phyloP scores from a whole-genome alignment of 306 rosid genomes.

The Hippophae gyantsensis region DNA sequence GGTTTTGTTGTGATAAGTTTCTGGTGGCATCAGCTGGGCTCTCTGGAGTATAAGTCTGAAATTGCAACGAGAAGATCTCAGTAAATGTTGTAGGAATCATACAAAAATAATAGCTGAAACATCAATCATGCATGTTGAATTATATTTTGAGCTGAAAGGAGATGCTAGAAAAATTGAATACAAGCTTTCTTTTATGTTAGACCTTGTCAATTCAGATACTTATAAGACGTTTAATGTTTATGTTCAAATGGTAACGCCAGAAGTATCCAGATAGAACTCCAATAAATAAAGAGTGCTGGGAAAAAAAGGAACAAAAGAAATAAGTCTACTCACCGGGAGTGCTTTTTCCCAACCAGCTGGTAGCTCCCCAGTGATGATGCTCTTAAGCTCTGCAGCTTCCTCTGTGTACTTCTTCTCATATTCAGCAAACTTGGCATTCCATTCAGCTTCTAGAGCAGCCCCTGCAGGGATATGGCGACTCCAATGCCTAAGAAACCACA shows the following conservation, averaged over 20 bases:
- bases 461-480: conserved; percentile 77
- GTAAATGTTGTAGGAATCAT: conserved; percentile 5
- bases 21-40: conserved; percentile 90
- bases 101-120: neutral
- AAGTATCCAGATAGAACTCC: too few relatives aligned
- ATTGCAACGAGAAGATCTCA: conserved; percentile 18
- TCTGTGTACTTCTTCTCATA: conserved; percentile 84
- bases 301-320: neutral
- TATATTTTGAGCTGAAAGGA: neutral
- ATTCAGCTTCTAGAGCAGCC: conserved; percentile 72
- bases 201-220: too few relatives aligned
- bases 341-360: conserved; percentile 98
- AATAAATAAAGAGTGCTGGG: neutral
- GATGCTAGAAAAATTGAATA: neutral
- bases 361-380: conserved; percentile 56
- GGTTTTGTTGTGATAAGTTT: conserved; percentile 78
- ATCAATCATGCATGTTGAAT: neutral
- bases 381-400: conserved; percentile 71
- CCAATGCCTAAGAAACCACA: conserved; percentile 62
- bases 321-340: conserved; percentile 63
- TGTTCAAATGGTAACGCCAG: too few relatives aligned
- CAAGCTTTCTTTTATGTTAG: too few relatives aligned
- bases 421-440: conserved; percentile 84
- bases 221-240: too few relatives aligned
- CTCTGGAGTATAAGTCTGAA: conserved; percentile 93